Percentiles rank a stretch among this genome's conserved stretches.
Evolutionary conservation across 768 basidiomycete genomes (phyloP).

Genomic region (Hygrocybe punicea): DNA sequence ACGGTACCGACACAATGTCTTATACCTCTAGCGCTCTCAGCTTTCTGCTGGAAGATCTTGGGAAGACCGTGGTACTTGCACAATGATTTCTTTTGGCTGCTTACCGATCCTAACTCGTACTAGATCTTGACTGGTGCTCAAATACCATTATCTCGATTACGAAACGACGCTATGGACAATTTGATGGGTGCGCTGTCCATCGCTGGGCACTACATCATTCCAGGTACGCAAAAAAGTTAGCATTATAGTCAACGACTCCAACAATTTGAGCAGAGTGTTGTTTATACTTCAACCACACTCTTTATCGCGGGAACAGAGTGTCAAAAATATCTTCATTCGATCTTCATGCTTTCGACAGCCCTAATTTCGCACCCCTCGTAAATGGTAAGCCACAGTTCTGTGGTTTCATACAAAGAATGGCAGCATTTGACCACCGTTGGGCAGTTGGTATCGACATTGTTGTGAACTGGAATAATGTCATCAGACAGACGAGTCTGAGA

Average conservation of each 20-base stretch:
- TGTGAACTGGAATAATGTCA: slow-evolving; percentile 85
- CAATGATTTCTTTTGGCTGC: background rate
- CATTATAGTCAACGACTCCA: background rate
- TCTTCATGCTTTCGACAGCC: slow-evolving; percentile 79
- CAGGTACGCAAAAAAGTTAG: slow-evolving; percentile 49
- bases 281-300: slow-evolving; percentile 85
- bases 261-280: slow-evolving; percentile 58
- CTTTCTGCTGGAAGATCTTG: slow-evolving; percentile 89
- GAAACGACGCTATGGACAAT: slow-evolving; percentile 95
- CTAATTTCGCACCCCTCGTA: slow-evolving; percentile 78
- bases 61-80: slow-evolving; percentile 78
- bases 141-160: slow-evolving; percentile 84
- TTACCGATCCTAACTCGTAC: background rate
- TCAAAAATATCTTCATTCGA: slow-evolving; percentile 81
- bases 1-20: slow-evolving; percentile 91
- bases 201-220: slow-evolving; percentile 88
- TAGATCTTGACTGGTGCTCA: slow-evolving; percentile 92
- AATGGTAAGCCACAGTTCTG: slow-evolving; percentile 48
- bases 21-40: slow-evolving; percentile 86
- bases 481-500: slow-evolving; percentile 74
- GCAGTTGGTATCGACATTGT: slow-evolving; percentile 86
- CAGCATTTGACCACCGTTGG: slow-evolving; percentile 8
- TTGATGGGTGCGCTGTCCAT: slow-evolving; percentile 84
- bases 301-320: slow-evolving; percentile 83
- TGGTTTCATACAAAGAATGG: background rate